Base-by-base conservation (phyloP, 2,329 filamentous ascomycete genomes). In the Colletotrichum cuscutae region DNA sequence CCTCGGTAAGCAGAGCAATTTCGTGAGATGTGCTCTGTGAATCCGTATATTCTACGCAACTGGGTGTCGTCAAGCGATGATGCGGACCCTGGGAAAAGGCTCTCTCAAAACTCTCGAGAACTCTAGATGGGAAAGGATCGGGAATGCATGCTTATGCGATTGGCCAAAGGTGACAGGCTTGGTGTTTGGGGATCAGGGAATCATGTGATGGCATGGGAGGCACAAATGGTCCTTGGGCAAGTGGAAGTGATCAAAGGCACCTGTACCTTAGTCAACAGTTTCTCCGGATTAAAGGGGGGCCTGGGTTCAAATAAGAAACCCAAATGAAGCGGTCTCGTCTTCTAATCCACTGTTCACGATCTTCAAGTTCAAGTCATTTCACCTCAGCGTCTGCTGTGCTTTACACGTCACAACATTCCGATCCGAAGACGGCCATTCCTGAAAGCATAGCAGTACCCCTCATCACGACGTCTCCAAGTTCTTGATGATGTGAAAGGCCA, bases 181-280 rank as follows among this genome's bases (percentile, higher is more conserved):
- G 54, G 66, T 56, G 66, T 70, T 60, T n/a, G 54, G 54, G 49
- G 42, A 37, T 32, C 24, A 30, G 56, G 54, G 59, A 54, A 56
- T 59, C 66, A 72, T 72, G 59, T 64, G n/a, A 9, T n/a, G 59
- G 65, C 70, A 46, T 54, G 30, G 59, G 46, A 46, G 59, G 54
- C 54, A 56, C 28, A 46, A 59, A 28, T 52, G 35, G 28, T 57
- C 65, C 11, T 68, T 22, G 11, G n/a, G 32, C 30, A 37, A 19
- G 7, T 49, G 30, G 22, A 6, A 19, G 19, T 28, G 52, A 56
- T 19, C 9, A 24, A 37, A 35, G 37, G 42, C 24, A n/a, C 30
- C 9, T 62, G 35, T n/a, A 49, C 42, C 42, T 49, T 42, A 35
- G 28, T 28, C 30, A 49, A 28, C 52, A 62, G 32, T 35, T 26